Percentiles rank a stretch among this genome's conserved stretches.
Conservation (phyloP, 257 asterid genomes). For the Penstemon eatonii region DNA sequence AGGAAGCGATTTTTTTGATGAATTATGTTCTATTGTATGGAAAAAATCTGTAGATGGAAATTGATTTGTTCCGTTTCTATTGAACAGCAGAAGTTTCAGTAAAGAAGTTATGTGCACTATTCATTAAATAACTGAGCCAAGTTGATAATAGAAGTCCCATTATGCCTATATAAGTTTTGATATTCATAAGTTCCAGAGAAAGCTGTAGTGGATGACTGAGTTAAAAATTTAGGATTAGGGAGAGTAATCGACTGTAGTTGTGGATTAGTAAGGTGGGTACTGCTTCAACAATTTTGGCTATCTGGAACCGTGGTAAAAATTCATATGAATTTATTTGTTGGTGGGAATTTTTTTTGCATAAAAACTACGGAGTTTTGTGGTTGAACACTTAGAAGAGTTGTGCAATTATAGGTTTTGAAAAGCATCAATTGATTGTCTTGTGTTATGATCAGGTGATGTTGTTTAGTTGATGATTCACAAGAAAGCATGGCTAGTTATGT, state of each 20-base stretch:
- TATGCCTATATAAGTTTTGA: neutral
- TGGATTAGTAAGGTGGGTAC: neutral
- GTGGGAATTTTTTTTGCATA: neutral
- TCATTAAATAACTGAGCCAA: conserved; percentile 12
- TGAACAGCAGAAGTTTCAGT: neutral
- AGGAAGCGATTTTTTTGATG: conserved; percentile 9
- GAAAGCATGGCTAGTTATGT: neutral
- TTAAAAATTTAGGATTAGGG: neutral
- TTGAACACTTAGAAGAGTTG: neutral
- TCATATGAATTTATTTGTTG: neutral
- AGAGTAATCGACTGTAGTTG: neutral
- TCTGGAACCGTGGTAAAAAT: conserved; percentile 4
- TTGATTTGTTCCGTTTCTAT: neutral
- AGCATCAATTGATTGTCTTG: neutral
- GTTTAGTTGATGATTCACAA: neutral
- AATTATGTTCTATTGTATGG: conserved; percentile 2
- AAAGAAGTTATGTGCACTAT: conserved; percentile 3
- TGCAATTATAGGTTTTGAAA: neutral
- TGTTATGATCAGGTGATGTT: neutral
- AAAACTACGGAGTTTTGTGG: neutral
- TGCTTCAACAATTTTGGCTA: neutral
- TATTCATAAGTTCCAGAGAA: neutral
- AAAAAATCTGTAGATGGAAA: neutral
- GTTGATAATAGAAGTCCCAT: neutral
- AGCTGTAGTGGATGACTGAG: neutral